These are phyloP conservation scores for Paxillus ammoniavirescens DNA, from an alignment of 768 basidiomycete genomes.

Conservation along the genomic window DNA sequence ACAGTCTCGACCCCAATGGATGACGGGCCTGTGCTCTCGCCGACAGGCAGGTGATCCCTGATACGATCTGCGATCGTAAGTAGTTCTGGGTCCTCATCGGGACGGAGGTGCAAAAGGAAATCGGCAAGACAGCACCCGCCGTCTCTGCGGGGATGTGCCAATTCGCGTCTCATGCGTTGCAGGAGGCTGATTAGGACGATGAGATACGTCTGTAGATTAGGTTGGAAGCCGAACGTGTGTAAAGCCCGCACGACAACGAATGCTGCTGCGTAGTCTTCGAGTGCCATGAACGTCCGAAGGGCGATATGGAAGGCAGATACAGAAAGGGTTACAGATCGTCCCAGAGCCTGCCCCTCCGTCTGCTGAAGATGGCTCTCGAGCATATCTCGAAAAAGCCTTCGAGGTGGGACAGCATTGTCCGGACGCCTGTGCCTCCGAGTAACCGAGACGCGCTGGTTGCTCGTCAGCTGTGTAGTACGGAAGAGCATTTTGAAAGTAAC, in stretches of 20 bases:
- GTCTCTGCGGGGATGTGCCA: background rate
- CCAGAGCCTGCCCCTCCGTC: constrained; percentile 14
- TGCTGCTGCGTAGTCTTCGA: constrained; percentile 49
- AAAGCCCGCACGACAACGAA: constrained; percentile 38
- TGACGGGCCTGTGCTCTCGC: constrained; percentile 1
- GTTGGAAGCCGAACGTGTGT: constrained; percentile 23
- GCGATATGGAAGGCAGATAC: constrained; percentile 40
- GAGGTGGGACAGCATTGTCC: constrained; percentile 32
- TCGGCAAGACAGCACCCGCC: constrained; percentile 21
- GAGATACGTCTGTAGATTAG: constrained; percentile 39
- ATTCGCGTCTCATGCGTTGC: constrained; percentile 27
- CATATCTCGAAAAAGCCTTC: constrained; percentile 47
- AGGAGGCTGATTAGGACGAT: constrained; percentile 40
- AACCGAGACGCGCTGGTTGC: constrained; percentile 12
- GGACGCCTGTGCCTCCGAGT: constrained; percentile 22
- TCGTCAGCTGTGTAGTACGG: constrained; percentile 22
- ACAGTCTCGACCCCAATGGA: constrained; percentile 14
- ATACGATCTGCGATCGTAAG: constrained; percentile 18
- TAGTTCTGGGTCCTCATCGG: constrained; percentile 17
- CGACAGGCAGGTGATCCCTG: background rate
- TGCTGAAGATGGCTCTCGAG: constrained; percentile 32
- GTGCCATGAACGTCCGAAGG: constrained; percentile 43
- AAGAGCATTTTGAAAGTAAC: constrained; percentile 48
- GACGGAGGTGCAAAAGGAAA: constrained; percentile 20
- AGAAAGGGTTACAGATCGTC: constrained; percentile 26